Evolutionary conservation across 768 basidiomycete species (phyloP), one percentile per base, ranked within the genome.

Genomic region (Tricholoma matsutake): DNA sequence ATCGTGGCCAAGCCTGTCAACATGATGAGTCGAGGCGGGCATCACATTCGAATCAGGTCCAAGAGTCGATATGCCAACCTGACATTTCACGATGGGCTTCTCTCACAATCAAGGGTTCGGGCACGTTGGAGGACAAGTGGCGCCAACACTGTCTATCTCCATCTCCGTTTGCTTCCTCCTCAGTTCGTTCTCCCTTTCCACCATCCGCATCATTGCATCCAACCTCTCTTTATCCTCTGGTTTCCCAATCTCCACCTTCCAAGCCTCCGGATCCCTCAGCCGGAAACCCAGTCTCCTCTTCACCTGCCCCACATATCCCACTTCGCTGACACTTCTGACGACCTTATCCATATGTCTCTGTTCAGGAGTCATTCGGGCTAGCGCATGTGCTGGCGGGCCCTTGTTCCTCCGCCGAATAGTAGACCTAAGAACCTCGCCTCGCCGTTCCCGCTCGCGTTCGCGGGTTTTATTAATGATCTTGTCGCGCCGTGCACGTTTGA

Each of bases 301-400:
- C 54, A 87, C 77, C 67, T 72, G 66, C n/a, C 83, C 91, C 2
- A 86, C 81, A 70, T 91, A 92, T 13, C 92, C 92, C 0, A 82
- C 88, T 70, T 87, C 85, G 57, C 86, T 81, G 2, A 83, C 77
- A 41, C 76, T 79, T 35, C 84, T 72, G 54, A 79, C 77, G 3
- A 88, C 72, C 62, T 72, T 74, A 63, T 91, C 88, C 69, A 77
- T 69, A 55, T 69, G 73, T 60, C 76, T 78, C 60, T 81, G 71
- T 63, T 78, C 67, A 1, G 78, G 74, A 0, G 82, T 76, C 85
- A 91, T 85, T 59, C 67, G 75, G n/a, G 69, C 72, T 2, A 86
- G 75, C 3, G 89, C 63, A 63, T 85, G 85, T 0, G 89, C 83
- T 0, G 92, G 92, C 0, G 88, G 88, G 0, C 85, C 82, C 63